Base-by-base conservation (phyloP, 2,329 filamentous ascomycete genomes). In the Colletotrichum salicis region DNA sequence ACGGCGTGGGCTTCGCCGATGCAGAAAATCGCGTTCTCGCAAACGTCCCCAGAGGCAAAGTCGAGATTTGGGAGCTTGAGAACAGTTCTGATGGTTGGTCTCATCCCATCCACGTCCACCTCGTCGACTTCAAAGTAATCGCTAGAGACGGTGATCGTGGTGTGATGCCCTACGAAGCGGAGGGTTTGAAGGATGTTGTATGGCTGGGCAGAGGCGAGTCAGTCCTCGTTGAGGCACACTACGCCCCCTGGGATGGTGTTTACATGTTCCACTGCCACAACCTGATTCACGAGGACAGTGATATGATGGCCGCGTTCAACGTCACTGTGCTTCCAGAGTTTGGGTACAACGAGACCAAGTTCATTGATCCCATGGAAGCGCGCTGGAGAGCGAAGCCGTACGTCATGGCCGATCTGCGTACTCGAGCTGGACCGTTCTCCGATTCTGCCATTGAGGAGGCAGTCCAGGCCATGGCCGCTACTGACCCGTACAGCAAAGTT, bases 101-200 rank as follows among this genome's bases (percentile, higher is more conserved):
- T 1, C 88, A 90, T 74, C 88, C 87, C 1, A 81, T 86, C 24
- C 89, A 90, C 77, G 85, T 90, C 58, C 89, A 91, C 75, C 81
- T 90, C 1, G 84, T 91, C 51, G 88, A 90, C 75, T 87, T 90
- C 77, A 84, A 86, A 67, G 81, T 90, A 31, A 74, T 89, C 15
- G 81, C 79, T 4, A 85, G 88, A 31, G 83, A 76, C 0, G 85
- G 86, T 3, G 78, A 81, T 15, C 80, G 83, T 3, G 77, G 75
- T 10, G 84, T 89, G 4, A 74, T 82, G 73, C 83, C 86, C 0
- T 90, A 90, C 73, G 88, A 91, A 78, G 79, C 80, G 3, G 84
- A 82, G 1, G 88, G 86, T 0, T 82, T 89, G 41, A 90, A 90
- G 77, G 88, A 90, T 74, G 86, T 89, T 2, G 87, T 90, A 3